Evolutionary conservation across 371 early-diverging fungal species (phyloP), one percentile per base, ranked within the genome.

Genomic region (Choanephora cucurbitarum): DNA sequence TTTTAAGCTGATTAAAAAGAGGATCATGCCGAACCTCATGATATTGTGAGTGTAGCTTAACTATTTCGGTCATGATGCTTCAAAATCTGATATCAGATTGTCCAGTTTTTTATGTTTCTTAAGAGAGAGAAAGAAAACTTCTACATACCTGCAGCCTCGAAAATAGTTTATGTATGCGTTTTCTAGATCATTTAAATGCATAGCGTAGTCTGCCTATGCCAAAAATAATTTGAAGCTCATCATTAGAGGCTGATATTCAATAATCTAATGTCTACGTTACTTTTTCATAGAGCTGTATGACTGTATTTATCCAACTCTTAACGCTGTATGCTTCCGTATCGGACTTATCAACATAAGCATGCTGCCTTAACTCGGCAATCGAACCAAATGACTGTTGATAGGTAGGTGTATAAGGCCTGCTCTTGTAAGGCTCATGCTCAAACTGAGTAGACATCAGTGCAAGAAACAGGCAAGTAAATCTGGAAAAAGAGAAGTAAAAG

Each of bases 101-200:
- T 7, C 28, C 7, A 28, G 3, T 28, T 28, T 28, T 7, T 28
- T 7, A 7, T 28, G 7, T 28, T 28, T 7, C 7, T 5, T 28
- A 28, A 28, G 28, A n/a, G n/a, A n/a, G n/a, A 22, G 24, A 23
- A 22, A 13, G 10, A 34, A 21, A 6, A 9, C 14, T 41, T 10
- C 14, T 28, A 23, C 28, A 28, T 68, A 64, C 68, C 64, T 68
- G 52, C 68, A 64, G 15, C 70, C 70, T 49, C 63, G 53, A 51
- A 66, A 60, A 55, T 70, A 70, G 33, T 46, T 54, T 17, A 66
- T 39, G 37, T 63, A 70, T n/a, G 70, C 66, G 42, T 55, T 66
- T 34, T 66, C 67, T 33, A 70, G 37, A 50, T 63, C 58, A 23
- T 66, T 56, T 7, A 34, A 34, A 13, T 42, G 24, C 15, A 54